Evolutionary conservation across 1,284 basidiomycete species (phyloP).

Genomic region (Fomitopsis palustris): DNA sequence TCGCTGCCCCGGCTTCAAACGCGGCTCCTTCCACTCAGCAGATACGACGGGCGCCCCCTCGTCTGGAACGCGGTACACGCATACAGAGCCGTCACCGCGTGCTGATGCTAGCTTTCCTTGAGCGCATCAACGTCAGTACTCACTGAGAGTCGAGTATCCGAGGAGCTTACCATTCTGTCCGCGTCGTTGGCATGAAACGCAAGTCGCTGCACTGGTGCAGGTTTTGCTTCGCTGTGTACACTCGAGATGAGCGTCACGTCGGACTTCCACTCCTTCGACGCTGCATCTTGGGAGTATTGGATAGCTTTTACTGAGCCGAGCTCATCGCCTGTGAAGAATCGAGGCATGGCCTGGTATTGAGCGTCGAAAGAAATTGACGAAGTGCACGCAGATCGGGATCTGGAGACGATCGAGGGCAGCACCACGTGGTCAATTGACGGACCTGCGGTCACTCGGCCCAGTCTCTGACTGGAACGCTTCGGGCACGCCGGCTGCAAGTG

Average conservation of each 20-base stretch:
- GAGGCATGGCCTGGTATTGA: conserved; percentile 44
- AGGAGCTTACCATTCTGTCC: conserved; percentile 20
- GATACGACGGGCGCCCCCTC: conserved; percentile 36
- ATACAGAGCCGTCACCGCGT: conserved; percentile 52
- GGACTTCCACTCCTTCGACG: conserved; percentile 25
- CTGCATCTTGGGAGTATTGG: conserved; percentile 30
- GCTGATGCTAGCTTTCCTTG: conserved; percentile 59
- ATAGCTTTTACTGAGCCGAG: conserved; percentile 68
- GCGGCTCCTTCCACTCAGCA: conserved; percentile 60
- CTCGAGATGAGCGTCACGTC: conserved; percentile 34
- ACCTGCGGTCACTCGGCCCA: background rate
- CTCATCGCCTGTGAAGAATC: conserved; percentile 70
- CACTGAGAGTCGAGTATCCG: background rate
- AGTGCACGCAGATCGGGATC: background rate
- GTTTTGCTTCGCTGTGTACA: conserved; percentile 29
- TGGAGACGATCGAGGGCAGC: background rate
- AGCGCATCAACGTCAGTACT: conserved; percentile 6
- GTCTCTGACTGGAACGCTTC: background rate
- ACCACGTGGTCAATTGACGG: background rate
- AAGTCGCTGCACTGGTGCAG: conserved; percentile 40
- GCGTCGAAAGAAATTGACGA: background rate
- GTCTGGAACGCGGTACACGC: conserved; percentile 39
- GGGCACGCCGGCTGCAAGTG: background rate
- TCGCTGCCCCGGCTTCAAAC: conserved; percentile 45
- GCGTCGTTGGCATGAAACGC: conserved; percentile 16